A percentile compares a stretch with the other conserved stretches of the same genome.
Evolutionary conservation across 2,329 filamentous ascomycete genomes (phyloP).

Genomic region (Fusarium mangiferae): DNA sequence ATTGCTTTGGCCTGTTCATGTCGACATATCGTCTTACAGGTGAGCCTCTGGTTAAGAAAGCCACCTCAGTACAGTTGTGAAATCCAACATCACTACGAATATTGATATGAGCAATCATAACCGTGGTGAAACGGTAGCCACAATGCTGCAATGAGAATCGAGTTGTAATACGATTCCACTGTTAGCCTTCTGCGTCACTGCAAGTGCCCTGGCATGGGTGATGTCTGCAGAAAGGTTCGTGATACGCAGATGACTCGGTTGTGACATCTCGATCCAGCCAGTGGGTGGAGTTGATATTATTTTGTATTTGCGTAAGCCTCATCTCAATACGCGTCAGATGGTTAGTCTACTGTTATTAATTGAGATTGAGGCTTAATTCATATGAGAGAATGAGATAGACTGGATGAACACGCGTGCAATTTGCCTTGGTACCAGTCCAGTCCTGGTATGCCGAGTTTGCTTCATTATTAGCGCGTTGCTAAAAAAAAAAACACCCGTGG

Average conservation of each 20-base stretch:
- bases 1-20: background rate
- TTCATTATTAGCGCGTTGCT: slow-evolving; percentile 32
- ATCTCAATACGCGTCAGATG: slow-evolving; percentile 15
- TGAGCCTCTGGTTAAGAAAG: background rate
- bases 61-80: background rate
- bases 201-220: slow-evolving; percentile 23
- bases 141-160: slow-evolving; percentile 12
- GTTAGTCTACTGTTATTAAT: background rate
- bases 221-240: slow-evolving; percentile 6
- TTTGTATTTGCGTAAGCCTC: background rate
- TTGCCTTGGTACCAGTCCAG: slow-evolving; percentile 16
- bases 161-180: slow-evolving; percentile 7
- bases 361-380: background rate
- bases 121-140: slow-evolving; percentile 30
- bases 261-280: slow-evolving; percentile 26
- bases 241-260: slow-evolving; percentile 3
- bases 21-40: background rate
- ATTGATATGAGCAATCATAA: slow-evolving; percentile 8
- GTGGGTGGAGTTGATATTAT: background rate
- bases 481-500: slow-evolving; percentile 38
- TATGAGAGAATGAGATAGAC: slow-evolving; percentile 10
- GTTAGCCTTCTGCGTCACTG: slow-evolving; percentile 19
- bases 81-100: background rate
- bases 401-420: slow-evolving; percentile 29
- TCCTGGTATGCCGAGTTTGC: background rate